Percentiles rank a stretch among this genome's conserved stretches.
phyloP scores from a whole-genome alignment of 257 asterid species.

The Henckelia pumila region DNA sequence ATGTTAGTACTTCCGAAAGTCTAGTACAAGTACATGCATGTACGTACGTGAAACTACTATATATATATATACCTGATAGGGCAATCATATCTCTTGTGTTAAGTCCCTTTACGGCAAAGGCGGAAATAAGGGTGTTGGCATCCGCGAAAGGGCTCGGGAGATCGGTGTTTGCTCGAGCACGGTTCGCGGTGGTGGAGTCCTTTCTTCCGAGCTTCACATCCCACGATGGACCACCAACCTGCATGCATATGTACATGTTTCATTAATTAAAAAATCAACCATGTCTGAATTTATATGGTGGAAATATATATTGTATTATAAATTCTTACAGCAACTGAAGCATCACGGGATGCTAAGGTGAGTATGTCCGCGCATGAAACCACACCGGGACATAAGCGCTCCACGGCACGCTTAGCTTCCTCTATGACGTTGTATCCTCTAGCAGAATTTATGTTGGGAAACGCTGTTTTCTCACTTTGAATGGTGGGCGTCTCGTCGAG shows the following conservation, averaged over 20 bases:
- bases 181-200: too few relatives aligned
- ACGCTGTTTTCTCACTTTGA: conserved; percentile 19
- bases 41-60: neutral
- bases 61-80: conserved; percentile 26
- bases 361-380: conserved; percentile 33
- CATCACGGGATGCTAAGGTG: conserved; percentile 29
- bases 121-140: too few relatives aligned
- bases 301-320: too few relatives aligned
- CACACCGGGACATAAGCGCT: conserved; percentile 26
- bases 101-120: too few relatives aligned
- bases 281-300: too few relatives aligned
- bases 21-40: neutral
- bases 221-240: conserved; percentile 45
- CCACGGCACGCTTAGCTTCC: conserved; percentile 23
- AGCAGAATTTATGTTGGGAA: conserved; percentile 18
- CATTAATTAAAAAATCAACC: too few relatives aligned
- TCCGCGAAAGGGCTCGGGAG: too few relatives aligned
- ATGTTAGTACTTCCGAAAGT: neutral
- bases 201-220: conserved; percentile 36
- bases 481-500: too few relatives aligned
- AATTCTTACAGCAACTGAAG: conserved; percentile 24
- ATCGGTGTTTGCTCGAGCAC: too few relatives aligned
- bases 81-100: too few relatives aligned
- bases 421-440: conserved; percentile 30
- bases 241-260: neutral